A percentile compares a stretch with the other conserved stretches of the same genome.
Evolutionary conservation across 139 green algal genomes (phyloP).

Genomic region (Coccomyxa sp.): DNA sequence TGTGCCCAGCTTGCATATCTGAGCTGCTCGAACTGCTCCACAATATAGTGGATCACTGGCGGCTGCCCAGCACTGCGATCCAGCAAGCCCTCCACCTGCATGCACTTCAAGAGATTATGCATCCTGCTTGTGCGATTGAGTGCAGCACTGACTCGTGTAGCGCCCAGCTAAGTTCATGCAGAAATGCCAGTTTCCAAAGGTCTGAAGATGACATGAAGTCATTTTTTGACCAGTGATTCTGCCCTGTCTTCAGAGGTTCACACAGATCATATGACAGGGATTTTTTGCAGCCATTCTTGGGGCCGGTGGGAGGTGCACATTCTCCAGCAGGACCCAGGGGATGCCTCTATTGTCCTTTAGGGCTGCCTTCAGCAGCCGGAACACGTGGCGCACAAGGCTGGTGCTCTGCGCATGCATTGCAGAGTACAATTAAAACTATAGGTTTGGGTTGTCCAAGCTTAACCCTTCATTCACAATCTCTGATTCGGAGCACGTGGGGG

Average conservation of each 20-base stretch:
- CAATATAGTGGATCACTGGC: conserved; percentile 36
- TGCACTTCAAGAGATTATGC: not conserved
- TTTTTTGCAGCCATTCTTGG: no score
- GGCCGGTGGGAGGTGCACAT: conserved; percentile 41
- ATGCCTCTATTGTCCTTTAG: conserved; percentile 42
- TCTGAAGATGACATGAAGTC: no score
- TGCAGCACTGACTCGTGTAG: no score
- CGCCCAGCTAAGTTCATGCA: no score
- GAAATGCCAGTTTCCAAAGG: no score
- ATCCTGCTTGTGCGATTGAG: no score
- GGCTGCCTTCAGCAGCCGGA: conserved; percentile 65
- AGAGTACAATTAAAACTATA: not conserved
- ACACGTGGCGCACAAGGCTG: conserved; percentile 77
- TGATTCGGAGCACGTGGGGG: not conserved
- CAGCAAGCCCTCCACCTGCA: conserved; percentile 73
- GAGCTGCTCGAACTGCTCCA: conserved; percentile 59
- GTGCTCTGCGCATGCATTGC: conserved; percentile 43
- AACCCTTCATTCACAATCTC: no score
- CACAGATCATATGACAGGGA: no score
- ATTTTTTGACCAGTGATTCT: no score
- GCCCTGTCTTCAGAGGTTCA: no score
- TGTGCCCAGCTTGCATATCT: conserved; percentile 80
- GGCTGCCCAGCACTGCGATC: conserved; percentile 42
- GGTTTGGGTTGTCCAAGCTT: no score
- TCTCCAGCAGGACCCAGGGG: conserved; percentile 90